Conservation (phyloP, 1,139 yeast species). For the Geotrichum europaeum region DNA sequence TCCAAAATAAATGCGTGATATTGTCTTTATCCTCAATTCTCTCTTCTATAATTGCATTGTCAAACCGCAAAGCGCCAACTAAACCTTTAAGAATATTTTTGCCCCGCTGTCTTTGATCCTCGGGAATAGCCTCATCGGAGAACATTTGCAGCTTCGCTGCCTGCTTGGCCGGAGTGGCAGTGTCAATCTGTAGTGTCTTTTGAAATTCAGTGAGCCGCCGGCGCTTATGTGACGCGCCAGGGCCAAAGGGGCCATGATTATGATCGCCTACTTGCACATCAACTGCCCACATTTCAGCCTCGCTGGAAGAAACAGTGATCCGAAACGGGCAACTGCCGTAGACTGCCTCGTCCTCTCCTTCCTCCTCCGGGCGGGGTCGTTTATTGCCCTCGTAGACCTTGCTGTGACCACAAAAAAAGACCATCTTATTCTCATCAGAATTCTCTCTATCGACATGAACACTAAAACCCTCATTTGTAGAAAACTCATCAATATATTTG, state of each 20-base stretch:
- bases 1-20: constrained; percentile 19
- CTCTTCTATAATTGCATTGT: constrained; percentile 17
- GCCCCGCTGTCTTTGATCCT: constrained; percentile 1
- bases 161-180: constrained; percentile 2
- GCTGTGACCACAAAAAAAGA: neutral
- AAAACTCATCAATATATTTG: constrained; percentile 1
- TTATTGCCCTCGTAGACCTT: neutral
- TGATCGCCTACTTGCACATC: constrained; percentile 10
- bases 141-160: neutral
- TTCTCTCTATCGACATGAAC: neutral
- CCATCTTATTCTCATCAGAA: neutral
- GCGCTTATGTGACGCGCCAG: constrained; percentile 11
- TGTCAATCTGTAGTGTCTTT: constrained; percentile 12
- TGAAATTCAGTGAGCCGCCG: constrained; percentile 16
- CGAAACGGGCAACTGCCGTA: constrained; percentile 8
- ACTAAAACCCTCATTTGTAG: constrained; percentile 9
- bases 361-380: neutral
- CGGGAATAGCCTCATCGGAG: neutral
- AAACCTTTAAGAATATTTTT: constrained; percentile 13
- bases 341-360: neutral
- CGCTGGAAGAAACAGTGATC: neutral
- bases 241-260: constrained; percentile 17
- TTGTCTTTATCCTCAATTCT: constrained; percentile 14
- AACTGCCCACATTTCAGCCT: constrained; percentile 4
- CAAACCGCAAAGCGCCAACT: constrained; percentile 18